Conservation (phyloP, 2,329 filamentous ascomycete genomes). For the Pseudogymnoascus sp. region DNA sequence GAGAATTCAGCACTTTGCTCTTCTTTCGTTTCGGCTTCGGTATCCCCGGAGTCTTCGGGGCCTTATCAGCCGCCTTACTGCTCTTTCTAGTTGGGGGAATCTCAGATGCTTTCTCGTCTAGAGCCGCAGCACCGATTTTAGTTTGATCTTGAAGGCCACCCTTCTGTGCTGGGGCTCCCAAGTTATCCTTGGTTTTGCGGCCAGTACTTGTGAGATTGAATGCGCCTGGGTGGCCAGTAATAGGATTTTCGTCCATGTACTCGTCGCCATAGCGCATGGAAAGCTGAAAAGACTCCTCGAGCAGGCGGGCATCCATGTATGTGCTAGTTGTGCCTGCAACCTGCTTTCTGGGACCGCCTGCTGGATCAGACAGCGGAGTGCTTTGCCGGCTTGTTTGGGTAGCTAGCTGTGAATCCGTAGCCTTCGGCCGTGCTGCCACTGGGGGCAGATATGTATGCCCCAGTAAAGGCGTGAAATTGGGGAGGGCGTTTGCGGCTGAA, state of each 20-base stretch:
- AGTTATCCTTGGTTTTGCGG: conserved; percentile 31
- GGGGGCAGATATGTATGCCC: conserved; percentile 32
- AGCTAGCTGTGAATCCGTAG: conserved; percentile 18
- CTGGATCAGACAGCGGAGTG: conserved; percentile 41
- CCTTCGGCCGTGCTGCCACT: conserved; percentile 15
- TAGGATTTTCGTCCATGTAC: conserved; percentile 62
- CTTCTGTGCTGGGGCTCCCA: conserved; percentile 18
- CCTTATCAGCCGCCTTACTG: conserved; percentile 24
- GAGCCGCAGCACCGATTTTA: conserved; percentile 15
- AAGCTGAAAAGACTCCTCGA: conserved; percentile 52
- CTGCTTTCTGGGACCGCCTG: conserved; percentile 19
- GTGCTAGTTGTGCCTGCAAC: conserved; percentile 19
- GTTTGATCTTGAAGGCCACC: conserved; percentile 16
- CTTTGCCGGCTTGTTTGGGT: conserved; percentile 26
- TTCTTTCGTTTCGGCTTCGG: conserved; percentile 34
- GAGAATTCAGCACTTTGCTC: conserved; percentile 24
- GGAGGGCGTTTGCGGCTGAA: conserved; percentile 26
- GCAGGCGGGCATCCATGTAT: conserved; percentile 22
- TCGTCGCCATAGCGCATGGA: conserved; percentile 55
- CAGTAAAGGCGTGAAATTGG: conserved; percentile 44
- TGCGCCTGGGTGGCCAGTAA: conserved; percentile 58
- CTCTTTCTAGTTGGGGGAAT: conserved; percentile 23
- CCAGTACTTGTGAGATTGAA: conserved; percentile 59
- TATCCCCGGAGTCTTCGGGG: conserved; percentile 27
- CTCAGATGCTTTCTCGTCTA: conserved; percentile 22